Percentiles rank a stretch among this genome's conserved stretches.
Evolutionary conservation across 129 eudicot species (phyloP).

Genomic region (Scalesia atractyloides): DNA sequence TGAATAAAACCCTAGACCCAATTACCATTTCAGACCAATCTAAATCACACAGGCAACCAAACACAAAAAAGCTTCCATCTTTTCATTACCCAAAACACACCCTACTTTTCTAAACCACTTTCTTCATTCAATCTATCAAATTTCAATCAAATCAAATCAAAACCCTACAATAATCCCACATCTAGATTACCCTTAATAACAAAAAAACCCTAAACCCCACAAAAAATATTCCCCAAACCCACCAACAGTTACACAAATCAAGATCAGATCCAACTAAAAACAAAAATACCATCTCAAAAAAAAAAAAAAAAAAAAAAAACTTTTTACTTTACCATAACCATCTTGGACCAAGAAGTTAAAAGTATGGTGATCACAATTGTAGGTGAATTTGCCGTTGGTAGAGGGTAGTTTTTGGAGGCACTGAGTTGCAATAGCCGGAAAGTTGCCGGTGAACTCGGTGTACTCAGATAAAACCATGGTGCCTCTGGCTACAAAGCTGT

Average conservation of each 20-base stretch:
- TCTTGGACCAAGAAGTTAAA: constrained; percentile 85
- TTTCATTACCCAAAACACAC: constrained; percentile 20
- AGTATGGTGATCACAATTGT: constrained; percentile 80
- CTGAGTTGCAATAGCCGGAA: constrained; percentile 88
- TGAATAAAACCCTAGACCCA: neutral
- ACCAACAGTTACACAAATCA: constrained; percentile 6
- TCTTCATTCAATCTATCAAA: neutral
- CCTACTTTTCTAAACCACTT: constrained; percentile 27
- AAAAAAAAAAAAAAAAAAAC: neutral
- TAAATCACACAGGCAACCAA: neutral
- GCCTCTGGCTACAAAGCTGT: constrained; percentile 90
- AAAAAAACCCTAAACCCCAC: constrained; percentile 35
- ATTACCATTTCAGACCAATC: constrained; percentile 4
- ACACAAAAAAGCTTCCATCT: constrained; percentile 13
- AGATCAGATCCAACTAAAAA: constrained; percentile 37
- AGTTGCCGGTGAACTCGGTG: constrained; percentile 90
- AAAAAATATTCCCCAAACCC: neutral
- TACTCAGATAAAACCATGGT: constrained; percentile 81
- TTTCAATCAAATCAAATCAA: constrained; percentile 25
- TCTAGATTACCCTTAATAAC: neutral
- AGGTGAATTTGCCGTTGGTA: constrained; percentile 61
- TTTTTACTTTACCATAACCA: constrained; percentile 58
- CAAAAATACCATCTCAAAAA: constrained; percentile 2
- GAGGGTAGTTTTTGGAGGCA: constrained; percentile 79
- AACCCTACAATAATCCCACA: constrained; percentile 13